Evolutionary conservation across 2,329 filamentous ascomycete species (phyloP), one percentile per base, ranked within the genome.

Genomic region (Elsinoe batatas): DNA sequence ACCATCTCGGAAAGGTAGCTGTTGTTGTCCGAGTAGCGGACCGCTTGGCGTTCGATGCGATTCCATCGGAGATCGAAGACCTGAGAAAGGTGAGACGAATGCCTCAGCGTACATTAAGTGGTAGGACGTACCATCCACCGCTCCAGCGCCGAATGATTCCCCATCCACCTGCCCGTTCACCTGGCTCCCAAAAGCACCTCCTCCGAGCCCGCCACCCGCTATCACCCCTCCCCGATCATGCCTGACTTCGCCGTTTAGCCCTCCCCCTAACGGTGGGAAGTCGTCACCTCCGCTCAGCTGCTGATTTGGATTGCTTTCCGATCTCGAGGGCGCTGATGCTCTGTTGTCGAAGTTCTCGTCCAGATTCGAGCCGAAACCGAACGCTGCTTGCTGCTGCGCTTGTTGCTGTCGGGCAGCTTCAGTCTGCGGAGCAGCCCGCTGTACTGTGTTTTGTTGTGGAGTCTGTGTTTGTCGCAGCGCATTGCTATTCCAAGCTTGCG

Each of bases 251-350:
- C 72, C 71, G 46, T 74, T 71, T 17, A 71, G 67, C 55, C 76
- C 76, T 47, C 78, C 75, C 53, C 78, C 76, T 49, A 83, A 67
- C n/a, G 80, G 79, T 57, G 79, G 79, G 57, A 82, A 83, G 54
- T 82, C 80, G 13, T 82, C 79, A 47, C 80, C 79, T 61, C 76
- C 79, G 60, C 76, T 75, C 22, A 43, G 18, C 60, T 79, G 77
- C 17, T 51, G 26, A 40, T 77, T 76, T 59, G 80, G 78, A 37
- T 68, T 69, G 38, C 71, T 69, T 18, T 71, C 71, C 53, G 74
- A 72, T 50, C 79, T 66, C 63, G 78, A 77, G 51, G 76, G 75
- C 54, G 76, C 75, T 36, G 78, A 76, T 7, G 47, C 72, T 64
- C 80, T 77, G 33, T 75, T 76, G 37, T 79, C 79, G 61, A 78